phyloP scores from a whole-genome alignment of 305 asterid genomes.

The Solanum hybrid region DNA sequence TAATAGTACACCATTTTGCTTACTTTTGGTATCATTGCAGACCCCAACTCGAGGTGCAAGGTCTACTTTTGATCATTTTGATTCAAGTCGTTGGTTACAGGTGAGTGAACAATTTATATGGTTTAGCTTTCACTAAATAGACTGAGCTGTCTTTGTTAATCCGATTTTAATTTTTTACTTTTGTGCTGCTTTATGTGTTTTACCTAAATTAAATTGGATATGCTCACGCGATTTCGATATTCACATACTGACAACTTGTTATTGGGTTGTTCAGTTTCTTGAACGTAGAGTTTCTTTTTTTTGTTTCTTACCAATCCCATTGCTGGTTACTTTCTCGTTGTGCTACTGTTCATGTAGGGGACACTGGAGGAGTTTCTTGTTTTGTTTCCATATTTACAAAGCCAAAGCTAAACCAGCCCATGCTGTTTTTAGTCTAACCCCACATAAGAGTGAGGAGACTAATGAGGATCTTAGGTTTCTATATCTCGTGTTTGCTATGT shows the following conservation, averaged over 20 bases:
- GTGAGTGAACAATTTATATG: conserved; percentile 28
- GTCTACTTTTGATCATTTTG: conserved; percentile 79
- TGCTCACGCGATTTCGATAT: not conserved
- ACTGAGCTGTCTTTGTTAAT: conserved; percentile 2
- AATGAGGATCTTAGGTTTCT: not conserved
- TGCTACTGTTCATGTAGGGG: not conserved
- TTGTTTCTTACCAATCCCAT: not conserved
- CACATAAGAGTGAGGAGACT: not conserved
- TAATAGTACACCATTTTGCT: not conserved
- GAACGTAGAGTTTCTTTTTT: too few relatives aligned
- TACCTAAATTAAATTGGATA: not conserved
- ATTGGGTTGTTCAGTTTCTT: not conserved
- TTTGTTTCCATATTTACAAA: not conserved
- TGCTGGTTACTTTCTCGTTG: not conserved
- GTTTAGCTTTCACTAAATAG: conserved; percentile 11
- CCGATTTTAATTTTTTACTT: not conserved
- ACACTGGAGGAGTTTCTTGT: not conserved
- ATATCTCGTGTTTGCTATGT: not conserved
- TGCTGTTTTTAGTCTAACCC: not conserved
- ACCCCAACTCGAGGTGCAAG: conserved; percentile 80
- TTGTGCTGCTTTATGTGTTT: not conserved
- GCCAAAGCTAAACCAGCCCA: not conserved
- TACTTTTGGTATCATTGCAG: conserved; percentile 28
- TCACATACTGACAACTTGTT: not conserved
- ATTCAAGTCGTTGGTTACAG: conserved; percentile 88